Evolutionary conservation across 768 basidiomycete genomes (phyloP).

Genomic region (Pulveroboletus ravenelii): DNA sequence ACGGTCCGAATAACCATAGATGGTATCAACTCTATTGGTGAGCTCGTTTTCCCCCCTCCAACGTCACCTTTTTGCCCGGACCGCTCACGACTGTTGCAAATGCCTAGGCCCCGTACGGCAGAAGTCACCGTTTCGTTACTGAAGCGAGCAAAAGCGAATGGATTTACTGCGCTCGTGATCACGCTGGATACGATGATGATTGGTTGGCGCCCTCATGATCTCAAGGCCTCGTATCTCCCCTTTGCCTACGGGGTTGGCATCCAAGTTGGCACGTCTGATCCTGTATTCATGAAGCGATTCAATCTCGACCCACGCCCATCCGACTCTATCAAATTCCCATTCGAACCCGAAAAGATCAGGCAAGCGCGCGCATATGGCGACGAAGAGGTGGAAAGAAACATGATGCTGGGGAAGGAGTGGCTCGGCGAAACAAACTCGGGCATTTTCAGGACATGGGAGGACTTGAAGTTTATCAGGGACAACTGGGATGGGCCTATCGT

Average conservation of each 20-base stretch:
- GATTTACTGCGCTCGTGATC: constrained; percentile 69
- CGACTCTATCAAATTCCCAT: constrained; percentile 50
- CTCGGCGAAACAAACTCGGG: constrained; percentile 60
- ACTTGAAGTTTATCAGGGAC: constrained; percentile 59
- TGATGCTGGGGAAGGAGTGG: constrained; percentile 58
- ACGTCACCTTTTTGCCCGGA: background rate
- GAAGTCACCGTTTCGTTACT: constrained; percentile 64
- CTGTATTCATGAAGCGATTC: constrained; percentile 66
- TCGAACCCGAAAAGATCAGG: constrained; percentile 43
- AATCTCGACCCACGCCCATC: constrained; percentile 39
- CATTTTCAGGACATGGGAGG: constrained; percentile 62
- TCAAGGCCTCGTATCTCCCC: constrained; percentile 60
- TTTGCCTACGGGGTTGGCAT: constrained; percentile 61
- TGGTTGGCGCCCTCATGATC: constrained; percentile 76
- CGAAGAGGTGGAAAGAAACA: constrained; percentile 30
- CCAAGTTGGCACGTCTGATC: constrained; percentile 69
- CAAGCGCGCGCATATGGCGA: constrained; percentile 49
- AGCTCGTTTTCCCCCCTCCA: constrained; percentile 4
- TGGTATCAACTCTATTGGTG: constrained; percentile 87
- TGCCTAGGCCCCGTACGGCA: constrained; percentile 52
- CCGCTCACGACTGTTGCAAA: background rate
- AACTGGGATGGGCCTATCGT: constrained; percentile 77
- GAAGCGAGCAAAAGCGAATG: constrained; percentile 57
- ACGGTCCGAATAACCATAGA: constrained; percentile 53
- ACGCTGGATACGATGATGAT: constrained; percentile 71